These are phyloP conservation scores for Tylopilus rubrobrunneus DNA, from an alignment of 768 basidiomycete species.

Conservation along the genomic window DNA sequence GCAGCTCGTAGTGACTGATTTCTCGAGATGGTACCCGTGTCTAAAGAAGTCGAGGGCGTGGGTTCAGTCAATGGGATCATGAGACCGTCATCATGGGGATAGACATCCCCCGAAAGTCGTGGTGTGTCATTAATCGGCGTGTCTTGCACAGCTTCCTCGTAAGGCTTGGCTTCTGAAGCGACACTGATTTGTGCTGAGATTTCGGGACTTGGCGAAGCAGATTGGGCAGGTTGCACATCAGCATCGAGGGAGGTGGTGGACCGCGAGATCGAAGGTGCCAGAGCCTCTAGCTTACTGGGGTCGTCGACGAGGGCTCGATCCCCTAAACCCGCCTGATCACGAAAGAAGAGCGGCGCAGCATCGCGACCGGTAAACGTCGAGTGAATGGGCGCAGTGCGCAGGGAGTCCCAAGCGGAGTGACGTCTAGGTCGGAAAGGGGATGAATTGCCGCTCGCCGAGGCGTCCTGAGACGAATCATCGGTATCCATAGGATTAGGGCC, in stretches of 20 bases:
- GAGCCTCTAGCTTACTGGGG: slow-evolving; percentile 12
- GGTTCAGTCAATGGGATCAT: slow-evolving; percentile 1
- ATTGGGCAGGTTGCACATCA: slow-evolving; percentile 6
- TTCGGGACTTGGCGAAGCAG: slow-evolving; percentile 1
- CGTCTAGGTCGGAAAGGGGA: slow-evolving; percentile 18
- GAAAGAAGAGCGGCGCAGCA: slow-evolving; percentile 11
- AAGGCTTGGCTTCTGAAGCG: neutral
- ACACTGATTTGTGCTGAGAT: slow-evolving; percentile 4
- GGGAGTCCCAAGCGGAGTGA: slow-evolving; percentile 22
- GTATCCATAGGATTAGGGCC: slow-evolving; percentile 26
- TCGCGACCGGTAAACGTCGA: slow-evolving; percentile 12
- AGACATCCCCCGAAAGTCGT: slow-evolving; percentile 9
- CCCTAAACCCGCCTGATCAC: slow-evolving; percentile 2
- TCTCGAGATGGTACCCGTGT: neutral
- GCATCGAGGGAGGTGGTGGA: slow-evolving; percentile 8
- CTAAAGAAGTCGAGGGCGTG: neutral
- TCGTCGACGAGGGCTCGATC: neutral
- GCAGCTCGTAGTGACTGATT: neutral
- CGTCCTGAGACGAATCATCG: slow-evolving; percentile 31
- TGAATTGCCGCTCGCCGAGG: slow-evolving; percentile 22
- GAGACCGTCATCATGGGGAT: slow-evolving; percentile 10
- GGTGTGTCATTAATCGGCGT: slow-evolving; percentile 11
- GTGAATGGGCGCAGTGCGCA: slow-evolving; percentile 5
- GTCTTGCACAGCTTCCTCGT: slow-evolving; percentile 7
- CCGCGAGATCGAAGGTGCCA: slow-evolving; percentile 13